Percentiles rank a stretch among this genome's conserved stretches.
Conservation (phyloP, 305 asterid genomes). For the Fraxinus latifolia region DNA sequence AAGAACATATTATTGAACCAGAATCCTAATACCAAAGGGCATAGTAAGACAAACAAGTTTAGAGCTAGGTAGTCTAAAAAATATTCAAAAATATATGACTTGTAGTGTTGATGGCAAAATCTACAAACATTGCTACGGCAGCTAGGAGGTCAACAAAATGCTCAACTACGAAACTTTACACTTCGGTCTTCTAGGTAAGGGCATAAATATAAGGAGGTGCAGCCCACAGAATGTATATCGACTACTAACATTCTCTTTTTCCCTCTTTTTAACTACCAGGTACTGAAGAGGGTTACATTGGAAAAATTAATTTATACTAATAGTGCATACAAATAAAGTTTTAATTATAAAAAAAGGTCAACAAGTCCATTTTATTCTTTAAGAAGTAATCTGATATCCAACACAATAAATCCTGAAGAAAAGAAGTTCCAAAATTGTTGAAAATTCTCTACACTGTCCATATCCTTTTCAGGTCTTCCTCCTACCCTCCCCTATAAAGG, state of each 20-base stretch:
- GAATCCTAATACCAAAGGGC: background rate
- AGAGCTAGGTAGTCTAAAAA: background rate
- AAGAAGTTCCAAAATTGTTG: background rate
- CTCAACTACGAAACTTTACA: background rate
- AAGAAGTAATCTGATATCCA: slow-evolving; percentile 5
- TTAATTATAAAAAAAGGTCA: background rate
- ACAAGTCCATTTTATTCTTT: background rate
- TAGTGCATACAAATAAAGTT: background rate
- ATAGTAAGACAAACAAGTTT: slow-evolving; percentile 9
- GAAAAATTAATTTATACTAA: background rate
- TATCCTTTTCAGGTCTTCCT: background rate
- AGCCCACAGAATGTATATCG: background rate
- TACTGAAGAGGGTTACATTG: background rate
- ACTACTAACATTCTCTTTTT: background rate
- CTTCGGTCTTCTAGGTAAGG: background rate
- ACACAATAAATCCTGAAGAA: background rate
- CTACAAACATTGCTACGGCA: background rate
- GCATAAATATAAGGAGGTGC: background rate
- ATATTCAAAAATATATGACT: background rate
- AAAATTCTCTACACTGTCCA: slow-evolving; percentile 1
- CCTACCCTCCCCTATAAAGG: background rate
- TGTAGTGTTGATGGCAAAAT: background rate
- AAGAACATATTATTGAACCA: slow-evolving; percentile 14
- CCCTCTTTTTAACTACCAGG: background rate
- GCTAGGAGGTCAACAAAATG: background rate